A percentile compares a stretch with the other conserved stretches of the same genome.
phyloP scores from a whole-genome alignment of 345 rosid genomes.

The Euphorbia lathyris region DNA sequence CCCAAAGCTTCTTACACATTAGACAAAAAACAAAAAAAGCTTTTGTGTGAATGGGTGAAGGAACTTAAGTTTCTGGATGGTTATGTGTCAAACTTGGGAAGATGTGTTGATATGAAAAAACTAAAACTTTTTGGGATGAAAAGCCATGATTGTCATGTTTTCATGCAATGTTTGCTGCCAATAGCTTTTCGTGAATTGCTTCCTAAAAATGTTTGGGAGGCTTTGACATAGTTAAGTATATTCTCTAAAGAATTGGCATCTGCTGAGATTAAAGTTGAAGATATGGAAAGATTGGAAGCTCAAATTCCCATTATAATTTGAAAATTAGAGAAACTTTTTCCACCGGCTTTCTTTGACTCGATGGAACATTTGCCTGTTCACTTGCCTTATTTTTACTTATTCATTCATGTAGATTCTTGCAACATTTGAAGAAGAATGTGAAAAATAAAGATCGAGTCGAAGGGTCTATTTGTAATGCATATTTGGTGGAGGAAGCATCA shows the following conservation, averaged over 20 bases:
- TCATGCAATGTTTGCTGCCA: background rate
- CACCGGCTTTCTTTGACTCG: background rate
- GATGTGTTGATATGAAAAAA: no score
- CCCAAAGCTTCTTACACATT: no score
- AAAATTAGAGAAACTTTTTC: no score
- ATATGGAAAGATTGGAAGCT: no score
- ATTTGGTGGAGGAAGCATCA: background rate
- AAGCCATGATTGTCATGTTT: no score
- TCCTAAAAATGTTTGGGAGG: background rate
- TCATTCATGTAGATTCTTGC: no score
- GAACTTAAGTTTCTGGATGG: no score
- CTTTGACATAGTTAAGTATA: background rate
- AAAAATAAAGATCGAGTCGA: background rate
- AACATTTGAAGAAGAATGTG: background rate
- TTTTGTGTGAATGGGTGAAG: no score
- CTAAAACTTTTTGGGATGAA: background rate
- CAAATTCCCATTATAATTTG: background rate
- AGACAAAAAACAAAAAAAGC: no score
- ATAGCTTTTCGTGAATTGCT: background rate
- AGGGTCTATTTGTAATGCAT: background rate
- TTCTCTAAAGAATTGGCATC: background rate
- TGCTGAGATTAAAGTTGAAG: background rate
- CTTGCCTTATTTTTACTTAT: background rate
- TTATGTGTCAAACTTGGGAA: no score
- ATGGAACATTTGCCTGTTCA: background rate